A percentile compares a stretch with the other conserved stretches of the same genome.
phyloP scores from a whole-genome alignment of 2,329 filamentous ascomycete species.

The Calycina marina region DNA sequence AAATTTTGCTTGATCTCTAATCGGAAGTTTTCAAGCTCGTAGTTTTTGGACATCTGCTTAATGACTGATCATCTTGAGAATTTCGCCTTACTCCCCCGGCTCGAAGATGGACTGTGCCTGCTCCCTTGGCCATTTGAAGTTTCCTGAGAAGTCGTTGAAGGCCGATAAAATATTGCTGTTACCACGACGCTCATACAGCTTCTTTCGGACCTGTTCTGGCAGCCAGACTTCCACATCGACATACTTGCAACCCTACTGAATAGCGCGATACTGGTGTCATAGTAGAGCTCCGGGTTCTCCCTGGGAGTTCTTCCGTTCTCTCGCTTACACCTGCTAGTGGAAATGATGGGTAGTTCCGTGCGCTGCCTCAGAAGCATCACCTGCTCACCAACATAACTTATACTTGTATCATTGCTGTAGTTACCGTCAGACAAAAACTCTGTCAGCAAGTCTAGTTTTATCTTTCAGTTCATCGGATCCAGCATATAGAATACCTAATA shows the following conservation, averaged over 20 bases:
- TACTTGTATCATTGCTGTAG: slow-evolving; percentile 53
- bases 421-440: slow-evolving; percentile 51
- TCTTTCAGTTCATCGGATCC: slow-evolving; percentile 75
- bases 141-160: slow-evolving; percentile 77
- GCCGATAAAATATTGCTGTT: slow-evolving; percentile 82
- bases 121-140: slow-evolving; percentile 67
- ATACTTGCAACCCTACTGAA: slow-evolving; percentile 83
- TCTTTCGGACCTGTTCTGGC: slow-evolving; percentile 57
- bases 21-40: slow-evolving; percentile 80
- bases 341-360: slow-evolving; percentile 81
- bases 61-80: slow-evolving; percentile 88
- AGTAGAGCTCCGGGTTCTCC: slow-evolving; percentile 61
- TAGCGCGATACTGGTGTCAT: slow-evolving; percentile 70
- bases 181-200: slow-evolving; percentile 54
- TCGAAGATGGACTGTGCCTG: slow-evolving; percentile 61
- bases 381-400: slow-evolving; percentile 76
- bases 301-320: slow-evolving; percentile 80
- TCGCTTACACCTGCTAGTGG: slow-evolving; percentile 66
- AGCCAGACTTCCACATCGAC: slow-evolving; percentile 83
- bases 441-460: slow-evolving; percentile 67
- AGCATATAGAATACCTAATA: slow-evolving; percentile 76
- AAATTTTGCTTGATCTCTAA: slow-evolving; percentile 58
- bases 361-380: slow-evolving; percentile 72
- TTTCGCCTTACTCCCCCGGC: slow-evolving; percentile 62
- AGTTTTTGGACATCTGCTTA: slow-evolving; percentile 71